Evolutionary conservation across 225 moss, liverwort and hornwort genomes (phyloP).

Genomic region (Marchantia polymorpha): DNA sequence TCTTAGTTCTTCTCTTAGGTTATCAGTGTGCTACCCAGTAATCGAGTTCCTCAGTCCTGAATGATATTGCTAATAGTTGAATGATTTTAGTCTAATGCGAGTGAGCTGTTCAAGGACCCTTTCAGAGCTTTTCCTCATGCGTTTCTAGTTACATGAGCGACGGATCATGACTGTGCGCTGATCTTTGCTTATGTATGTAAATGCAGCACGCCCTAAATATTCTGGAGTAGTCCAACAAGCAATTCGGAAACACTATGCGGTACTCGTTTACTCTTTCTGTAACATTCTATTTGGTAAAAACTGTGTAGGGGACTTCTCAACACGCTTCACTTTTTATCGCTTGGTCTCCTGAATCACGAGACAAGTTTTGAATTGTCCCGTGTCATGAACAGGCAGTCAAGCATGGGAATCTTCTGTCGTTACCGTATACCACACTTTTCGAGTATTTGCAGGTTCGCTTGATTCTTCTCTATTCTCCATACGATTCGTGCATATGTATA

Average conservation of each 20-base stretch:
- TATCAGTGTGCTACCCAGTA: neutral
- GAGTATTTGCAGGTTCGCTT: constrained; percentile 85
- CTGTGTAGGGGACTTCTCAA: neutral
- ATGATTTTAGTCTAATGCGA: too few species aligned
- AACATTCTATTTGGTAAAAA: neutral
- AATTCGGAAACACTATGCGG: constrained; percentile 65
- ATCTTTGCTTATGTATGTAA: neutral
- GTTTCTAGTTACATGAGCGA: too few species aligned
- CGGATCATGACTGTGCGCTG: neutral
- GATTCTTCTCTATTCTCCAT: constrained; percentile 47
- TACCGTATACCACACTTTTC: constrained; percentile 86
- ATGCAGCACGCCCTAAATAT: constrained; percentile 58
- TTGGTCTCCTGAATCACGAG: neutral
- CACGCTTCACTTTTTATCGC: neutral
- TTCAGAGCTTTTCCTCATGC: too few species aligned
- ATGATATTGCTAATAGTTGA: too few species aligned
- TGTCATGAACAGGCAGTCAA: constrained; percentile 52
- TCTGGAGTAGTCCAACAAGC: constrained; percentile 57
- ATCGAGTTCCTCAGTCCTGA: neutral
- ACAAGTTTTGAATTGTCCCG: neutral
- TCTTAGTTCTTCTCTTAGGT: too few species aligned
- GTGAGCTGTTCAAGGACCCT: too few species aligned
- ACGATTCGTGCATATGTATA: neutral
- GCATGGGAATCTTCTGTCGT: constrained; percentile 61
- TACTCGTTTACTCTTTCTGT: constrained; percentile 16